These are phyloP conservation scores for Blastocystis hominis DNA, from an alignment of 352 stramenopile species.

Conservation along the genomic window DNA sequence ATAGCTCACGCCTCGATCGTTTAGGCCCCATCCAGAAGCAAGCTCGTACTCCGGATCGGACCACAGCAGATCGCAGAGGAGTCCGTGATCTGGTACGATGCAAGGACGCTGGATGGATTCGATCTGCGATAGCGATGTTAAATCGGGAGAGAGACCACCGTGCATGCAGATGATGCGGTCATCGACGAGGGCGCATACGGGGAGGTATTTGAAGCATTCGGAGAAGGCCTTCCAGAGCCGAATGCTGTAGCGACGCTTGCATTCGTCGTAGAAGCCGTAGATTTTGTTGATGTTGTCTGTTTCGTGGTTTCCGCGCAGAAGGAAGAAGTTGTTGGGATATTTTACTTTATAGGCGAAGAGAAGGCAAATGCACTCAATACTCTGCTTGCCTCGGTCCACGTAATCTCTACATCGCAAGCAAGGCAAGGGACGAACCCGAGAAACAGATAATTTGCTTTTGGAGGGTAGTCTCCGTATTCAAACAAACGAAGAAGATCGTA, in stretches of 20 bases:
- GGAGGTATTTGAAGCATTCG: conserved; percentile 96
- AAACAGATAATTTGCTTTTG: conserved; percentile 90
- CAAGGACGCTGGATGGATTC: conserved; percentile 73
- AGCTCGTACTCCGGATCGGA: conserved; percentile 74
- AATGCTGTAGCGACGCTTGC: conserved; percentile 79
- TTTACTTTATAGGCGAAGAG: conserved; percentile 96
- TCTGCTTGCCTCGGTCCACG: conserved; percentile 84
- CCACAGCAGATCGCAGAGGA: conserved; percentile 75
- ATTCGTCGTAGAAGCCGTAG: conserved; percentile 98
- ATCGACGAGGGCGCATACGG: conserved; percentile 83
- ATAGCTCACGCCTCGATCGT: conserved; percentile 91
- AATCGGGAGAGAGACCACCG: conserved; percentile 76
- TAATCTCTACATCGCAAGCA: conserved; percentile 69
- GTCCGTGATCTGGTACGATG: conserved; percentile 69
- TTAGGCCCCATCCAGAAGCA: conserved; percentile 81
- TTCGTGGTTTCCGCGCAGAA: conserved; percentile 95
- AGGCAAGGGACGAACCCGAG: conserved; percentile 71
- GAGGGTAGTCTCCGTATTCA: conserved; percentile 83
- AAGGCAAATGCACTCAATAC: conserved; percentile 91
- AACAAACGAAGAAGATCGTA: conserved; percentile 90
- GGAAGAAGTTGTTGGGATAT: conserved; percentile 91
- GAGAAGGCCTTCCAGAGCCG: conserved; percentile 85
- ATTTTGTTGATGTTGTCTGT: conserved; percentile 94
- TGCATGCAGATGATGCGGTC: conserved; percentile 98
- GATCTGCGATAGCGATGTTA: conserved; percentile 94